Evolutionary conservation across 139 green algal genomes (phyloP).

Genomic region (Pedinophyceae sp.): DNA sequence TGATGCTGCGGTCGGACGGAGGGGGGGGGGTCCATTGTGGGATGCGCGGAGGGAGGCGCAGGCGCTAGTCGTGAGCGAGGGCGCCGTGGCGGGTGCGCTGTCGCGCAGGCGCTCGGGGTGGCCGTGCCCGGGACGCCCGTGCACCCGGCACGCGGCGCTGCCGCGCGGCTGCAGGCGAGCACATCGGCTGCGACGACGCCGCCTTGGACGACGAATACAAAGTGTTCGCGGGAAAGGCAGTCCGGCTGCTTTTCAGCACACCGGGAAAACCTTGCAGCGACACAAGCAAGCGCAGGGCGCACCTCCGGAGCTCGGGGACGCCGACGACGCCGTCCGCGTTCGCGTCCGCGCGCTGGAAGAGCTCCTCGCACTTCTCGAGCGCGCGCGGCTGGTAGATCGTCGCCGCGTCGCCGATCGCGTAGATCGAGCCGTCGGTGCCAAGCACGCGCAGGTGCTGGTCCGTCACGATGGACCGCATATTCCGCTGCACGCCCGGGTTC

Average conservation of each 20-base stretch:
- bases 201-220: no score
- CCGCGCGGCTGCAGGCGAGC: no score
- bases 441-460: constrained; percentile 67
- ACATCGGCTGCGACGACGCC: no score
- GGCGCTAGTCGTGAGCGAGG: no score
- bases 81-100: no score
- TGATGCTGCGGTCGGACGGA: constrained; percentile 7
- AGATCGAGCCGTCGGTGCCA: constrained; percentile 64
- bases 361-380: neutral
- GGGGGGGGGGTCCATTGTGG: neutral
- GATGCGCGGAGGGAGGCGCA: no score
- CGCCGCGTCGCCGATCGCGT: constrained; percentile 64
- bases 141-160: no score
- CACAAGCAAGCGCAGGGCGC: neutral
- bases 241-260: no score
- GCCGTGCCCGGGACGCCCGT: no score
- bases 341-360: constrained; percentile 12
- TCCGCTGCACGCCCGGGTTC: constrained; percentile 50
- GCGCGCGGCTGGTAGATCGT: constrained; percentile 53
- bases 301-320: constrained; percentile 29
- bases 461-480: constrained; percentile 69
- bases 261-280: neutral
- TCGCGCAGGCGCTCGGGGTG: no score
- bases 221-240: no score
- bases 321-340: constrained; percentile 35